Evolutionary conservation across 768 basidiomycete species (phyloP), one percentile per base, ranked within the genome.

Genomic region (Coprinopsis strossmayeri): DNA sequence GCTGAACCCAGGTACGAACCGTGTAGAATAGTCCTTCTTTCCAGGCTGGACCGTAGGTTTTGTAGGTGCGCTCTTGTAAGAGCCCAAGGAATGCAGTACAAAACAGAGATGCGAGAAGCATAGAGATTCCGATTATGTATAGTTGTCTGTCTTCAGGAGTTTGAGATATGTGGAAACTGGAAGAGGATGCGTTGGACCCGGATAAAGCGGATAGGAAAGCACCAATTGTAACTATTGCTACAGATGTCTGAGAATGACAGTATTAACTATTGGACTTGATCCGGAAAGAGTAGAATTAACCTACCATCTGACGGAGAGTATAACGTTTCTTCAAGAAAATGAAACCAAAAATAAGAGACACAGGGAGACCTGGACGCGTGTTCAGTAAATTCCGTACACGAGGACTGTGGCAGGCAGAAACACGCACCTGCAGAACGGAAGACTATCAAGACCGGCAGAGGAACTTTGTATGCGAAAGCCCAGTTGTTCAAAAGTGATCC

Each of bases 21-120:
- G 83, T 87, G 61, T 91, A 93, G 59, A 93, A 91, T 2, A 91
- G 72, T 2, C 82, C 83, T 63, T 91, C 91, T 56, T 76, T 79
- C 91, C 91, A 93, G 54, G 75, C 79, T 0, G 83, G 82, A 0
- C 89, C 89, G 55, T 88, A 88, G 37, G 65, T 71, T 46, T 64
- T 70, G 61, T 87, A 93, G 5, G 87, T 90, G 46, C 69, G 70
- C 60, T 91, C 88, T 70, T 91, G 89, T 30, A 87, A 66, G 21
- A 86, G 59, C 1, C 91, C 91, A 35, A 88, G 72, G 3, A 79
- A 62, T 0, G 81, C 85, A 0, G 82, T 82, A 45, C 87, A 72
- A 40, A 90, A 61, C 34, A 89, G 68, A 0, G 87, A 87, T 2
- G 74, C 52, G 11, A 78, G 64, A 32, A 91, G 76, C 75, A 93